Conservation (phyloP, 202 grass and related monocot genomes). For the Panicum hallii region DNA sequence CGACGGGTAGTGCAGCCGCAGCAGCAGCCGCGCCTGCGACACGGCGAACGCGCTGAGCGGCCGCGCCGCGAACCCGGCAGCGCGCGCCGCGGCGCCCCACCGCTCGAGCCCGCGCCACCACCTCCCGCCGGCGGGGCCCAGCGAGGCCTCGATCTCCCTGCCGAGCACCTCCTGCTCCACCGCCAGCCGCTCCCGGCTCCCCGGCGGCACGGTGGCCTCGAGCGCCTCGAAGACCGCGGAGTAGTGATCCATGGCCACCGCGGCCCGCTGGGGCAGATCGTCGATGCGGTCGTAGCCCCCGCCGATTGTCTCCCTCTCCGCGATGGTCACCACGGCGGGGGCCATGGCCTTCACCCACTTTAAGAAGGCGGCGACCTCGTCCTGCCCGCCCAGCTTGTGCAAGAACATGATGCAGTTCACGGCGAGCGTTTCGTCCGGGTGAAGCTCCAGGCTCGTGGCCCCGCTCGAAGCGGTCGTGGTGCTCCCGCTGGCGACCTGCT, state of each 20-base stretch:
- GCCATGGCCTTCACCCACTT: constrained; percentile 63
- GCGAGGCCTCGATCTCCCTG: constrained; percentile 70
- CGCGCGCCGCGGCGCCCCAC: constrained; percentile 59
- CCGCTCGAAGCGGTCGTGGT: neutral
- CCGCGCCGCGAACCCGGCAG: constrained; percentile 56
- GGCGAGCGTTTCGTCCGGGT: constrained; percentile 72
- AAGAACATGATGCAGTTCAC: constrained; percentile 88
- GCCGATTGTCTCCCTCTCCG: constrained; percentile 63
- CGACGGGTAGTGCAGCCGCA: constrained; percentile 90
- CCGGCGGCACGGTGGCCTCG: constrained; percentile 85
- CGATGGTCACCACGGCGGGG: constrained; percentile 78
- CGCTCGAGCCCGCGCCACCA: constrained; percentile 60
- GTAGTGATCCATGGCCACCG: constrained; percentile 76
- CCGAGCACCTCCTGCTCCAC: constrained; percentile 83
- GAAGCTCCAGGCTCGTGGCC: constrained; percentile 33
- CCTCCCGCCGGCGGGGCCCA: constrained; percentile 31
- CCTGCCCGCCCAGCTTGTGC: constrained; percentile 68
- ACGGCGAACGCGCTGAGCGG: constrained; percentile 75
- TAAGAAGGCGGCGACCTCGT: constrained; percentile 61
- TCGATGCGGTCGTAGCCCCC: constrained; percentile 41
- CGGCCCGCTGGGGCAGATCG: constrained; percentile 57
- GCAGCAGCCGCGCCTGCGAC: constrained; percentile 81
- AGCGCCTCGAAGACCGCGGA: constrained; percentile 82
- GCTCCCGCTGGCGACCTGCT: constrained; percentile 29
- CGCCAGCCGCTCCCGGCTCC: constrained; percentile 70